Evolutionary conservation across 495 filamentous ascomycete genomes (phyloP), one percentile per base, ranked within the genome.

Genomic region (Penicillium malachiteum): DNA sequence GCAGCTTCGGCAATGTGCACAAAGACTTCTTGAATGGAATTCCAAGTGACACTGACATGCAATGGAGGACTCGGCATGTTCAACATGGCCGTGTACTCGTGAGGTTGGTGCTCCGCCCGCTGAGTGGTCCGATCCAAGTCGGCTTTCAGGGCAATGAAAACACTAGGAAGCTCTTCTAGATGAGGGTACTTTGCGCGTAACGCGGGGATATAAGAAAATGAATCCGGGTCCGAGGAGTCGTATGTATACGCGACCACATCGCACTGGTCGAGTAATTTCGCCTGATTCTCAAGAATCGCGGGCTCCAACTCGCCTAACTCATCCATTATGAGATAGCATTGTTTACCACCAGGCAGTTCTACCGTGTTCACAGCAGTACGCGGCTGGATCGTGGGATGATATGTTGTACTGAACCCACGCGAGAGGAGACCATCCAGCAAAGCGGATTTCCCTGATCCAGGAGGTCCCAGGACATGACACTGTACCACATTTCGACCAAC

Each of bases 401-500:
- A 96, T n/a, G 88, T 87, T 1, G 83, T 77, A 60, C 84, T 86
- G 67, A 97, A 96, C 11, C 90, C 88, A 10, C 91, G 84, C 62
- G 90, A 92, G 39, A 98, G 85, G 62, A 97, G 96, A 6, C 90
- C 87, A 65, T 95, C 89, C 16, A 98, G 81, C 18, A 98, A 81
- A 2, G 91, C 86, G 4, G 89, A 92, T 71, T 97, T 97, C 14
- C 93, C 93, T 5, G 89, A 87, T 3, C 85, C 85, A 3, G 88
- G 73, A 31, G 90, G 86, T 40, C 94, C 94, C 5, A 97, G 67
- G n/a, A 97, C 83, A 70, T 97, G 96, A 70, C 92, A 96, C 43
- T 95, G 82, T 43, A 98, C 88, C n/a, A 98, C 95, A 65, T 94
- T 97, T 18, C 94, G 87, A 49, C 96, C 93, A 3, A 96, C 92